Evolutionary conservation across 2,329 filamentous ascomycete species (phyloP), one percentile per base, ranked within the genome.

Genomic region (Sclerotinia subarctica): DNA sequence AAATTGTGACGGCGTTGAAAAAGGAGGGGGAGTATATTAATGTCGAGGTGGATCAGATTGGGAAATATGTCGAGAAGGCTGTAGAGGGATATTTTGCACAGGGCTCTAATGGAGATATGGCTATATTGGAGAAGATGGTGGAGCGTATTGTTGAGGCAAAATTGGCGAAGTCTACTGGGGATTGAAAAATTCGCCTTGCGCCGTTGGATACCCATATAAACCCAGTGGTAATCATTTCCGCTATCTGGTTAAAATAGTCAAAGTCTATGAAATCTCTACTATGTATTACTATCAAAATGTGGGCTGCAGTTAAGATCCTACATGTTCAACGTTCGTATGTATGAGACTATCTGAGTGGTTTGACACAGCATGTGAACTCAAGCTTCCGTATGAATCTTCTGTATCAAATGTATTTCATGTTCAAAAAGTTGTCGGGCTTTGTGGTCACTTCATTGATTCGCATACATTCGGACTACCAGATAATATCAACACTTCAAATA

Each of bases 21-120:
- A 76, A 75, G 51, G 72, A 73, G 13, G 74, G 75, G 0, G 78
- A 80, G 7, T 77, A 76, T 68, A 73, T 77, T 56, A 79, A 78
- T 68, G 76, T 80, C 24, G 77, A 79, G 70, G 77, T 78, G 29
- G 77, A 78, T 71, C 76, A 76, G 71, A 85, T 89, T 81, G 87
- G 86, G 64, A 94, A 94, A 81, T 94, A 94, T 75, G 91, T 92
- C 2, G 91, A 94, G 82, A 97, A 97, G 86, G 94, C 91, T 71
- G 88, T 97, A 68, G 85, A 88, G 26, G 93, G 90, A 10, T 95
- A 94, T 79, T 88, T 97, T 69, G 84, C 86, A n/a, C 75, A 79
- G 64, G 80, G 82, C 21, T 83, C 83, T 44, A 82, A 81, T 59
- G 82, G 81, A 76, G 79, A 83, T 6, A 82, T 84, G 60, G 83